Evolutionary conservation across 192 early-diverging fungal species (phyloP).

Genomic region (Anaeromyces robustus): DNA sequence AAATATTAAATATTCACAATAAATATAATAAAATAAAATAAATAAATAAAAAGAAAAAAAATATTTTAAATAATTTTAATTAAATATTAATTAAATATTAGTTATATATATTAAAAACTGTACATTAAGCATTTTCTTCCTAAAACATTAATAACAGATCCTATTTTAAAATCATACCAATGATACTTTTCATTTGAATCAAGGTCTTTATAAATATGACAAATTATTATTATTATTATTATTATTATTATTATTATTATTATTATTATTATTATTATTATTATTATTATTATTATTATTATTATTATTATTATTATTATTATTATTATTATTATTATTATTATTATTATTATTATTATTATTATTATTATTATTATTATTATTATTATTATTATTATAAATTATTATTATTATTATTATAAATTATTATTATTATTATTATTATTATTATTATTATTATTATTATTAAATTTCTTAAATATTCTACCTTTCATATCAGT

Average conservation of each 20-base stretch:
- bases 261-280: conserved; percentile 2
- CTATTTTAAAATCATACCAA: conserved; percentile 41
- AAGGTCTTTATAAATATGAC: conserved; percentile 9
- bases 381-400: conserved; percentile 7
- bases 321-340: not conserved
- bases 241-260: not conserved
- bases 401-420: conserved; percentile 10
- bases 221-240: conserved; percentile 12
- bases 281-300: conserved; percentile 5
- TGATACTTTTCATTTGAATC: conserved; percentile 29
- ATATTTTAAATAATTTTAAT: too few relatives aligned
- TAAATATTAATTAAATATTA: too few relatives aligned
- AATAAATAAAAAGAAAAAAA: too few relatives aligned
- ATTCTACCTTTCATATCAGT: conserved; percentile 24
- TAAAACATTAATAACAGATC: conserved; percentile 35
- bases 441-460: conserved; percentile 4
- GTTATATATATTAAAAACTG: not conserved
- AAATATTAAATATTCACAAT: too few relatives aligned
- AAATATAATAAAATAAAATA: too few relatives aligned
- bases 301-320: conserved; percentile 8
- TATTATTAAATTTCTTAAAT: not conserved
- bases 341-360: not conserved
- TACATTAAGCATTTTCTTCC: conserved; percentile 41
- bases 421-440: not conserved
- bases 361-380: conserved; percentile 4